Percentiles rank a stretch among this genome's conserved stretches.
Evolutionary conservation across 2,329 filamentous ascomycete genomes (phyloP).

Genomic region (Scedosporium dehoogii): DNA sequence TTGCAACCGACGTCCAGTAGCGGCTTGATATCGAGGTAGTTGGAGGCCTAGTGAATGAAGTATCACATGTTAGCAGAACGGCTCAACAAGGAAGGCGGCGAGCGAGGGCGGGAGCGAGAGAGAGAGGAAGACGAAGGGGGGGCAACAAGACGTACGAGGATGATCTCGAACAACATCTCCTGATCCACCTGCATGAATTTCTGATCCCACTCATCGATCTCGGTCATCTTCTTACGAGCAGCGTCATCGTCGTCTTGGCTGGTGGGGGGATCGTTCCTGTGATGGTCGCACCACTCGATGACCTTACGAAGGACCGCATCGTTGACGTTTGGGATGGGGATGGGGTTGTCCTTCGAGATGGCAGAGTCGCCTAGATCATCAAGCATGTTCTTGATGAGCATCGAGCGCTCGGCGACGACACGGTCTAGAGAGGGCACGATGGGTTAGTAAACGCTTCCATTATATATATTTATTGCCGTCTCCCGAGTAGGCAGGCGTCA

Average conservation of each 20-base stretch:
- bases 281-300: conserved; percentile 95
- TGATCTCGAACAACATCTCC: conserved; percentile 99
- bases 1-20: conserved; percentile 98
- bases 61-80: neutral
- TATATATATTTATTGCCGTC: too few species aligned
- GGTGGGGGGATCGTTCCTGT: conserved; percentile 78
- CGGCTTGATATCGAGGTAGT: conserved; percentile 98
- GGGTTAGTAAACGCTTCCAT: conserved; percentile 6
- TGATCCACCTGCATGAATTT: conserved; percentile 99
- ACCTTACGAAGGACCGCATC: conserved; percentile 92
- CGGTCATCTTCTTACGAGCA: conserved; percentile 93
- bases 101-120: neutral
- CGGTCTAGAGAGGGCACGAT: conserved; percentile 46
- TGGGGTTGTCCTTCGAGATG: conserved; percentile 49
- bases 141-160: conserved; percentile 56
- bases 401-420: conserved; percentile 77
- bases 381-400: conserved; percentile 97
- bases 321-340: conserved; percentile 89
- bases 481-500: too few species aligned
- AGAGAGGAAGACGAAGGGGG: neutral
- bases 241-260: conserved; percentile 83
- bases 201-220: conserved; percentile 99
- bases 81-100: neutral
- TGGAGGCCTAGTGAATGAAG: conserved; percentile 59
- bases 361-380: conserved; percentile 72